Evolutionary conservation across 352 stramenopile species (phyloP).

Genomic region (Pythium vanterpoolii): DNA sequence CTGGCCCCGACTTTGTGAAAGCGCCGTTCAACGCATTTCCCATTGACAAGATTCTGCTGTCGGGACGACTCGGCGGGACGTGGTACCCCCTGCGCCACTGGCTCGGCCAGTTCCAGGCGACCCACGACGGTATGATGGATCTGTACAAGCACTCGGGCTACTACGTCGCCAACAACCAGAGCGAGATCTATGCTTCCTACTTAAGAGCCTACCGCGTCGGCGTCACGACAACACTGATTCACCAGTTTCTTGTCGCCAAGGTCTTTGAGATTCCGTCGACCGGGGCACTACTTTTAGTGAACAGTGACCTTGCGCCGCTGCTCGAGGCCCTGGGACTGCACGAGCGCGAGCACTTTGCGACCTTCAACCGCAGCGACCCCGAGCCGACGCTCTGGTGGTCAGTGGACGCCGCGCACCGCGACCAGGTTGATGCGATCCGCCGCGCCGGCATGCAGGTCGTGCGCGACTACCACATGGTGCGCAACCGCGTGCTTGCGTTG

Average conservation of each 20-base stretch:
- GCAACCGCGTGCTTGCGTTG: slow-evolving; percentile 54
- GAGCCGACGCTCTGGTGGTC: slow-evolving; percentile 47
- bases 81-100: slow-evolving; percentile 73
- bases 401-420: slow-evolving; percentile 41
- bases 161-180: slow-evolving; percentile 61
- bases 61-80: slow-evolving; percentile 42
- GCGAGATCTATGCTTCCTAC: slow-evolving; percentile 61
- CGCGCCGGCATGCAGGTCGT: slow-evolving; percentile 51
- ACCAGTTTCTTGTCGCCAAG: slow-evolving; percentile 77
- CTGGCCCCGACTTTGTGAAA: slow-evolving; percentile 56
- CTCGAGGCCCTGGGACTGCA: slow-evolving; percentile 50
- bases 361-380: slow-evolving; percentile 54
- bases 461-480: slow-evolving; percentile 52
- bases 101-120: slow-evolving; percentile 48
- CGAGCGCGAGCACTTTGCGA: slow-evolving; percentile 60
- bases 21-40: slow-evolving; percentile 62
- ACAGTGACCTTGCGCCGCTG: slow-evolving; percentile 53
- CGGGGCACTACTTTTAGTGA: slow-evolving; percentile 60
- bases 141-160: slow-evolving; percentile 57
- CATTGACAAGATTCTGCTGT: slow-evolving; percentile 75
- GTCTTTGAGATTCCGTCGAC: slow-evolving; percentile 80
- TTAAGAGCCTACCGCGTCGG: slow-evolving; percentile 64
- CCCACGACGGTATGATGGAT: slow-evolving; percentile 51
- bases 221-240: slow-evolving; percentile 71
- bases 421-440: slow-evolving; percentile 58